Conservation (phyloP, 352 stramenopile species). For the Blastocystis sp. region DNA sequence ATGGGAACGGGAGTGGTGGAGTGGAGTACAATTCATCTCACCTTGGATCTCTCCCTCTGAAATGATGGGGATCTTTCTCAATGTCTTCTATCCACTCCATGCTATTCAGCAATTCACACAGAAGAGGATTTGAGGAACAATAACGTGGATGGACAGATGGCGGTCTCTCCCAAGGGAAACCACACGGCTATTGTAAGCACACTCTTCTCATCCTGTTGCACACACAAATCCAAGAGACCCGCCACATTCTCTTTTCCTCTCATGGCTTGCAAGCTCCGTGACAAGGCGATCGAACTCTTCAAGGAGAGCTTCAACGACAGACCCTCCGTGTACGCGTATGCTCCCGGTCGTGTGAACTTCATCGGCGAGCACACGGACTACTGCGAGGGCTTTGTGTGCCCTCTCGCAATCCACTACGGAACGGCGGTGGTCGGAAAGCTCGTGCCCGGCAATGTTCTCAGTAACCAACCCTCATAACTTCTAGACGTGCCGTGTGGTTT, state of each 20-base stretch:
- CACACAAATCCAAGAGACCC: neutral
- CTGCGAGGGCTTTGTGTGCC: slow-evolving; percentile 90
- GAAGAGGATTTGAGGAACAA: neutral
- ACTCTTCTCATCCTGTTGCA: too few relatives aligned
- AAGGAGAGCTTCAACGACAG: slow-evolving; percentile 30
- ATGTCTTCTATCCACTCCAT: neutral
- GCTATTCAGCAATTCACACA: neutral
- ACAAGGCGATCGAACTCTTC: slow-evolving; percentile 29
- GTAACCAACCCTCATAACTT: slow-evolving; percentile 74
- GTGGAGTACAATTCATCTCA: neutral
- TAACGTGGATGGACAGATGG: neutral
- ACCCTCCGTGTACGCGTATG: slow-evolving; percentile 72
- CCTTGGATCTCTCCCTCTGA: neutral
- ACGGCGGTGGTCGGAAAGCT: slow-evolving; percentile 80
- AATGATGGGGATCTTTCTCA: slow-evolving; percentile 7
- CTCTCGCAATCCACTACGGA: slow-evolving; percentile 84
- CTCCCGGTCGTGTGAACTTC: slow-evolving; percentile 89
- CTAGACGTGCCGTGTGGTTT: slow-evolving; percentile 38
- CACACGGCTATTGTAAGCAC: too few relatives aligned
- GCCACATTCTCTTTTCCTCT: neutral
- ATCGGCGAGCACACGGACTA: slow-evolving; percentile 93
- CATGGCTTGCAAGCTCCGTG: slow-evolving; percentile 37
- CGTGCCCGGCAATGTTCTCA: slow-evolving; percentile 68
- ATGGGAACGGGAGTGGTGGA: neutral
- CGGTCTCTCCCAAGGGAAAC: neutral